Evolutionary conservation across 495 filamentous ascomycete species (phyloP).

Genomic region (Neurospora discreta): DNA sequence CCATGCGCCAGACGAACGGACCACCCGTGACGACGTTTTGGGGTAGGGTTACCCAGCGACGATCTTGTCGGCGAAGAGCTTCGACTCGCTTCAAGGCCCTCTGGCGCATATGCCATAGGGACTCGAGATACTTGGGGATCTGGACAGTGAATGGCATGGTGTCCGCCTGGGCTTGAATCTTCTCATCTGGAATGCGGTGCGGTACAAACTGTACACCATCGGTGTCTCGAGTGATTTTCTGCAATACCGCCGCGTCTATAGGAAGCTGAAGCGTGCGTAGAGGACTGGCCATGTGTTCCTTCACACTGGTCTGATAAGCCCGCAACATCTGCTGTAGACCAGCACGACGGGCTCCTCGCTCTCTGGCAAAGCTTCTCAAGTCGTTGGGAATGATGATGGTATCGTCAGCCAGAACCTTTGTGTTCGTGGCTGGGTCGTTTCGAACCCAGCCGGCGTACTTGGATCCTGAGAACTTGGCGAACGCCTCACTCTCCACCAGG

Average conservation of each 20-base stretch:
- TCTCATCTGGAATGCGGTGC: background rate
- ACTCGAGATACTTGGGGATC: background rate
- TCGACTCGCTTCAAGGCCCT: background rate
- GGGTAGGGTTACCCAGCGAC: constrained; percentile 4
- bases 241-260: constrained; percentile 1
- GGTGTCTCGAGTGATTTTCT: background rate
- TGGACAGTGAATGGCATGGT: constrained; percentile 8
- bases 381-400: background rate
- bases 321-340: constrained; percentile 30
- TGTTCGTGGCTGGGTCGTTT: constrained; percentile 3
- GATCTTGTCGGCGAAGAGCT: background rate
- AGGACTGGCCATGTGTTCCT: constrained; percentile 14
- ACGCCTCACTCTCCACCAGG: constrained; percentile 4
- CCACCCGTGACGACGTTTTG: constrained; percentile 9
- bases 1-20: constrained; percentile 7
- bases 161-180: constrained; percentile 9
- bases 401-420: constrained; percentile 6
- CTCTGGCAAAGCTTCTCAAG: constrained; percentile 6
- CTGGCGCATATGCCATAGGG: background rate
- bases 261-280: constrained; percentile 23
- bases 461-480: background rate
- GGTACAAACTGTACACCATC: constrained; percentile 10
- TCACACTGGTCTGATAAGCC: constrained; percentile 7
- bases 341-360: constrained; percentile 29
- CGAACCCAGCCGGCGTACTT: background rate